Base-by-base conservation (phyloP, 2,329 filamentous ascomycete genomes). In the Talaromyces sp. region DNA sequence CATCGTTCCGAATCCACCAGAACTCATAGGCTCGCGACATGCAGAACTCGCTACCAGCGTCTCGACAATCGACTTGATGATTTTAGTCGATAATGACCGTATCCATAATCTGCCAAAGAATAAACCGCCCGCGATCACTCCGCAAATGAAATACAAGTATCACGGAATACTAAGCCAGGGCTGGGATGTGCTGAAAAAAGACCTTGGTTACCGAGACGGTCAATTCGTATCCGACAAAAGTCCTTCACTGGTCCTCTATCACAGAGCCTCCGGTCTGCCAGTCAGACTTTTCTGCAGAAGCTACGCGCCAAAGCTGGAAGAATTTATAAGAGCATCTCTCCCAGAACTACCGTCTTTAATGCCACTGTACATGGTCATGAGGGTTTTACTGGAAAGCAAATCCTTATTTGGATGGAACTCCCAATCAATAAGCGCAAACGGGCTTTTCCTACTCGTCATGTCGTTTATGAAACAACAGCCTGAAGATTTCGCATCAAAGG, bases 391-490 rank as follows among this genome's bases (percentile, higher is more conserved):
- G 47, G 79, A 84, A 61, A 75, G 83, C 25, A 80, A 83, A 45
- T 79, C 78, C 27, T 72, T 88, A 2, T 78, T 79, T 36, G 80
- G 84, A 61, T 78, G 82, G 19, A 79, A 75, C 63, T 70, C 73
- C 2, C 81, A 81, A n/a, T 83, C 84, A 1, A 73, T 88, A 38
- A 81, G 81, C 17, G 82, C 84, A 0, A 86, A 88, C 70, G 77
- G 81, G 13, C 75, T 87, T 10, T 80, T 86, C 70, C 83, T 87
- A 76, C 84, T 88, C 78, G 73, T 88, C 19, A 82, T 84, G 15
- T 83, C 85, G 5, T 81, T 82, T 31, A 73, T 88, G 31, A 82
- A 82, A 67, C 77, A 82, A 67, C 75, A 74, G 36, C 75, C 78
- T 34, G 66, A 73, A 49, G 25, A 59, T 34, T 40, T 38, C n/a